Evolutionary conservation across 768 basidiomycete genomes (phyloP).

Genomic region (Tricholoma flavovirens): DNA sequence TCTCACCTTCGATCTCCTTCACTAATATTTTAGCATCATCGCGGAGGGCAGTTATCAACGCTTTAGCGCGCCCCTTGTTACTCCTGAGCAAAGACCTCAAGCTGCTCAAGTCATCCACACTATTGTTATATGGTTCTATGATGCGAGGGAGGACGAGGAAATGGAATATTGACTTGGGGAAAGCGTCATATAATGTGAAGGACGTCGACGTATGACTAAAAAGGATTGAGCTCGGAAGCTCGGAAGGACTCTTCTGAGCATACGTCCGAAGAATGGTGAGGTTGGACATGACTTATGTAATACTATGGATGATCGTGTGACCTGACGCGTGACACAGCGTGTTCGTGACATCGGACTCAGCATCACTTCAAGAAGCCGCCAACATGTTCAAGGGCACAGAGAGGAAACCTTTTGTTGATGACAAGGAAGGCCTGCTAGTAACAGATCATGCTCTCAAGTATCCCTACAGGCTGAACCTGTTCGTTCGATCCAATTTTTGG

Average conservation of each 20-base stretch:
- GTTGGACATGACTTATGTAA: slow-evolving; percentile 30
- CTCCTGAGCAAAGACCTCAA: slow-evolving; percentile 51
- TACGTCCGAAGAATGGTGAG: slow-evolving; percentile 58
- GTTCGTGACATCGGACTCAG: slow-evolving; percentile 13
- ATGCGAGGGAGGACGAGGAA: slow-evolving; percentile 78
- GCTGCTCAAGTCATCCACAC: slow-evolving; percentile 37
- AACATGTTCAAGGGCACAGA: slow-evolving; percentile 34
- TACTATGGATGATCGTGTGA: neutral
- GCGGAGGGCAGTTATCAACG: slow-evolving; percentile 45
- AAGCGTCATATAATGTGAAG: slow-evolving; percentile 69
- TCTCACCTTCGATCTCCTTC: slow-evolving; percentile 69
- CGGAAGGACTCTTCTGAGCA: slow-evolving; percentile 45
- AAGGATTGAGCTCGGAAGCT: slow-evolving; percentile 54
- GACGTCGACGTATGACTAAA: slow-evolving; percentile 50
- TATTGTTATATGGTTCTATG: slow-evolving; percentile 21
- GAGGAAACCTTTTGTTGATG: slow-evolving; percentile 18
- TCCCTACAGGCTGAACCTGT: slow-evolving; percentile 80
- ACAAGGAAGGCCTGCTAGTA: slow-evolving; percentile 19
- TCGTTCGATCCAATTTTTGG: slow-evolving; percentile 16
- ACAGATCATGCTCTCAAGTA: slow-evolving; percentile 39
- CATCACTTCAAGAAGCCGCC: neutral
- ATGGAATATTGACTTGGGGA: slow-evolving; percentile 83
- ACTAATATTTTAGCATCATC: slow-evolving; percentile 53
- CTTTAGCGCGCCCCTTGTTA: slow-evolving; percentile 48
- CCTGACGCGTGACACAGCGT: slow-evolving; percentile 15